These are phyloP conservation scores for Lactuca sativa DNA, from an alignment of 129 eudicot species.

Conservation along the genomic window DNA sequence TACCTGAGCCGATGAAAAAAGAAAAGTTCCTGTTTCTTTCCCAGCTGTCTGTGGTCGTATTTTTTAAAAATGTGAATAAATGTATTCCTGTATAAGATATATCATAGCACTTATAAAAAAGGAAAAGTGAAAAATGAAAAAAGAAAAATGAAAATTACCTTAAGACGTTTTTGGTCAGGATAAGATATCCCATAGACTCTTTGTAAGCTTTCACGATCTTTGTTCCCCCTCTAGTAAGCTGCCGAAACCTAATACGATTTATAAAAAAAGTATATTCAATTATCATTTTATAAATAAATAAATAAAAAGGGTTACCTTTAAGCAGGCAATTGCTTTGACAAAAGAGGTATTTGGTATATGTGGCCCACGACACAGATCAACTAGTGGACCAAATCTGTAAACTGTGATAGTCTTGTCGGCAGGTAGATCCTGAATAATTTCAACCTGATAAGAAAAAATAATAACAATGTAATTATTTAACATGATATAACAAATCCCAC, in stretches of 20 bases:
- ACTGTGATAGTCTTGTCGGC: constrained; percentile 92
- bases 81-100: constrained; percentile 52
- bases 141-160: constrained; percentile 44
- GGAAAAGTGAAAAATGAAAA: neutral
- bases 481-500: neutral
- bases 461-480: constrained; percentile 2
- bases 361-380: constrained; percentile 97
- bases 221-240: constrained; percentile 95
- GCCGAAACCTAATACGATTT: constrained; percentile 67
- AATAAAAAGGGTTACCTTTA: constrained; percentile 52
- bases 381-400: constrained; percentile 96
- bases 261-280: neutral
- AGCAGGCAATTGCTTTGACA: constrained; percentile 82
- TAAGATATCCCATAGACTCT: constrained; percentile 95
- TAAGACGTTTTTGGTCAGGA: constrained; percentile 79
- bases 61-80: too few species aligned
- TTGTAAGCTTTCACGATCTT: constrained; percentile 96
- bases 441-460: constrained; percentile 55
- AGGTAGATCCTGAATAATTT: constrained; percentile 86
- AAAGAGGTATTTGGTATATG: constrained; percentile 94
- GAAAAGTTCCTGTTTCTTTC: constrained; percentile 91
- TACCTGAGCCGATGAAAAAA: constrained; percentile 91
- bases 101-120: neutral
- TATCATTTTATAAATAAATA: neutral
- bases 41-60: constrained; percentile 82